phyloP scores from a whole-genome alignment of 345 rosid species.

The Salix udensis region DNA sequence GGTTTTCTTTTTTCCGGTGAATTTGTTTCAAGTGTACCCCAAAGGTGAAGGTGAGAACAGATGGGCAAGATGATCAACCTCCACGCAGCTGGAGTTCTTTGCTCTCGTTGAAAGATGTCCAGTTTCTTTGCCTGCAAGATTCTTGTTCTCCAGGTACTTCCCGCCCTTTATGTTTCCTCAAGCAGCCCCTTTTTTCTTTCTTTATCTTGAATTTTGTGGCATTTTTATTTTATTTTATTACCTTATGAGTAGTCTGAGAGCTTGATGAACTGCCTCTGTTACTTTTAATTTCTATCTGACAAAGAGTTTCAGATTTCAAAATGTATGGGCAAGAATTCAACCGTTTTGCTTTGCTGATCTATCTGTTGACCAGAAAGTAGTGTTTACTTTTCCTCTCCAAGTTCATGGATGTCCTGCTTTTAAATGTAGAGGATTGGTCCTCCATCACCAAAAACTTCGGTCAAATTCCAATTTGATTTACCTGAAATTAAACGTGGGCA shows the following conservation, averaged over 20 bases:
- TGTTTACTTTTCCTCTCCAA: background rate
- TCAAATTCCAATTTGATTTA: too few species aligned
- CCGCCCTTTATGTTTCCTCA: background rate
- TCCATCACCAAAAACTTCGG: too few species aligned
- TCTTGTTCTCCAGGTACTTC: constrained; percentile 39
- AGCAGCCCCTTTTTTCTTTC: background rate
- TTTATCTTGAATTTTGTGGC: background rate
- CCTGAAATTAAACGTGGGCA: too few species aligned
- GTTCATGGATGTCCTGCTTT: background rate
- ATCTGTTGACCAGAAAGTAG: background rate
- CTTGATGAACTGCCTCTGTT: background rate
- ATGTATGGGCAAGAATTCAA: background rate
- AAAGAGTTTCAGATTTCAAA: too few species aligned
- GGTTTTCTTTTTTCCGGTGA: background rate
- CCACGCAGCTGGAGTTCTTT: constrained; percentile 29
- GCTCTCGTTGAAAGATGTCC: constrained; percentile 47
- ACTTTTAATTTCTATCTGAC: background rate
- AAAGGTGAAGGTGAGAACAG: constrained; percentile 45
- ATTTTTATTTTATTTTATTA: too few species aligned
- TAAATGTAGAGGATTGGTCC: background rate
- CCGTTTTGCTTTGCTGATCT: background rate
- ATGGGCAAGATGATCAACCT: constrained; percentile 24
- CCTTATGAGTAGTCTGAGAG: background rate
- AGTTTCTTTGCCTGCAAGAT: constrained; percentile 45
- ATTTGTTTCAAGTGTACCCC: constrained; percentile 57